These are phyloP conservation scores for Carex kokanica DNA, from an alignment of 176 grass and related monocot species.

Conservation along the genomic window DNA sequence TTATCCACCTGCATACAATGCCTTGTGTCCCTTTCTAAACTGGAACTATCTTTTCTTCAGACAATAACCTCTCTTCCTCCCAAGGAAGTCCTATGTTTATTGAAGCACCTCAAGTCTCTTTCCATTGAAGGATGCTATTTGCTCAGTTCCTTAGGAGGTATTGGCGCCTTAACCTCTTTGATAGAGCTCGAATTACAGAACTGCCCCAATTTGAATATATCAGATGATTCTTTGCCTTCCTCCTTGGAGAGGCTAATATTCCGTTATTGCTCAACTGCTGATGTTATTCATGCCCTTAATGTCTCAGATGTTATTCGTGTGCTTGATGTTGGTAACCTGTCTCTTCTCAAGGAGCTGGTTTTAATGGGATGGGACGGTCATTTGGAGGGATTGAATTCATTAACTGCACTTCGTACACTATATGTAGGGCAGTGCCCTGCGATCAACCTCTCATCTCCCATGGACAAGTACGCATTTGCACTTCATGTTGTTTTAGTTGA, in stretches of 20 bases:
- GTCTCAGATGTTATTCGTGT: not conserved
- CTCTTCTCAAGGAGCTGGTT: not conserved
- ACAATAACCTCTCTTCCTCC: not conserved
- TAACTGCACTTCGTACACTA: no score
- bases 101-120: not conserved
- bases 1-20: not conserved
- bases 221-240: not conserved
- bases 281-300: not conserved
- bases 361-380: not conserved
- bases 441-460: not conserved
- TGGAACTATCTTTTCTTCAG: not conserved
- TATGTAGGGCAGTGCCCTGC: rapidly evolving
- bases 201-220: not conserved
- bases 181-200: not conserved
- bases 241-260: not conserved
- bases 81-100: not conserved
- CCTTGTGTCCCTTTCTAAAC: not conserved
- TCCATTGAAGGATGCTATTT: not conserved
- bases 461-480: not conserved
- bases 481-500: not conserved
- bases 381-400: not conserved
- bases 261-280: not conserved
- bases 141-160: not conserved
- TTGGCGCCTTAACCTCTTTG: not conserved
- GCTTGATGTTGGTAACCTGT: not conserved